Evolutionary conservation across 1,139 yeast species (phyloP), one percentile per base, ranked within the genome.

Genomic region (Protomyces macrosporus): DNA sequence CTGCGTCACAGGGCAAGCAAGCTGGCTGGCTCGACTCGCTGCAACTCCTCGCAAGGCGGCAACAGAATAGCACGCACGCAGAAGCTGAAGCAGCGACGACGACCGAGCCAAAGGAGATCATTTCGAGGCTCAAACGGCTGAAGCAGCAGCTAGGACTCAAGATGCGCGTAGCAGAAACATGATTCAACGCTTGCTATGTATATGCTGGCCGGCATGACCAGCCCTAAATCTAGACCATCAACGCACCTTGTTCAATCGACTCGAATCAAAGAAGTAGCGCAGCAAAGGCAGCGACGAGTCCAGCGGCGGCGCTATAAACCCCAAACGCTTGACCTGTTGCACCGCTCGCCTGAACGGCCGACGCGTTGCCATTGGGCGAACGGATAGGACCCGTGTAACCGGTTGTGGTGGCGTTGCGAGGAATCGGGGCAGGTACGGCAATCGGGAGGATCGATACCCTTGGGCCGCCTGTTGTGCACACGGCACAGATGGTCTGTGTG

Each of bases 241-340:
- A 39, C 14, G 42, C 14, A 39, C 14, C 16, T 39, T 12, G 3
- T 9, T 12, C 14, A 12, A 9, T 39, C 14, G 42, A 39, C 3
- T 10, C 42, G 5, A 9, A 23, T 52, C 36, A 58, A 6, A 58
- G 40, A 10, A 50, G 42, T 40, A 58, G 42, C 30, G 62, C 56
- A 34, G 52, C 51, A 52, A 56, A 58, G 14, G 62, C 62, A 30
- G 62, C 62, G 42, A 58, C 34, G 9, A 52, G 23, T 5, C 52
- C 62, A 37, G 62, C 62, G 6, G 62, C 16, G 35, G 42, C 14
- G 14, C 56, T 56, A 35, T 40, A 48, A 10, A 56, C 7, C 0
- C 62, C 62, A 33, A 52, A 56, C 23, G 52, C 36, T 45, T 51
- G 6, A 14, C 5, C n/a, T 2, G 35, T 32, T 6, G 52, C 56